phyloP scores from a whole-genome alignment of 305 asterid species.

The Fraxinus albicans region DNA sequence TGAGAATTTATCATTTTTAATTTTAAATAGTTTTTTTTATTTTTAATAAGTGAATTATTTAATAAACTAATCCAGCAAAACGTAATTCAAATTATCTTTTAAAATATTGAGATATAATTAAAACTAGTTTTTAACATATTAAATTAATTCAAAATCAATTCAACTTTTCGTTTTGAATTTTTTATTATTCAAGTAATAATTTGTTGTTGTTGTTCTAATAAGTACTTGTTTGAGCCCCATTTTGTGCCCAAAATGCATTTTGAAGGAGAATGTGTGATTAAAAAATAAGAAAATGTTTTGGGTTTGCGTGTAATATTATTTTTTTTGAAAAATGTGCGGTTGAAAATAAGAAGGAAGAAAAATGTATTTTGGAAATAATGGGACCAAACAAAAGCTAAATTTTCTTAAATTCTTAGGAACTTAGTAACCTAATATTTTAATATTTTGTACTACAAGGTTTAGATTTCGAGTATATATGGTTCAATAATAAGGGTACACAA shows the following conservation, averaged over 20 bases:
- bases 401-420: not conserved
- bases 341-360: not conserved
- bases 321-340: too few relatives aligned
- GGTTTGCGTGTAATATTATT: not conserved
- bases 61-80: not conserved
- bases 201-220: not conserved
- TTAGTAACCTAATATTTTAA: not conserved
- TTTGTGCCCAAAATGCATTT: not conserved
- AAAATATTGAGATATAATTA: not conserved
- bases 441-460: not conserved
- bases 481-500: not conserved
- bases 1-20: not conserved
- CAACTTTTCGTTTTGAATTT: not conserved
- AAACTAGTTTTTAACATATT: not conserved
- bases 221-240: not conserved
- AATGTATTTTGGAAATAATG: not conserved
- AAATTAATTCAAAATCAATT: not conserved
- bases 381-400: not conserved
- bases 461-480: not conserved
- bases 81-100: not conserved
- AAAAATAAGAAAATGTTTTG: not conserved
- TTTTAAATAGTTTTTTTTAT: not conserved
- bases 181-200: not conserved
- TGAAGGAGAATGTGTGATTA: not conserved
- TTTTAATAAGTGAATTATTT: not conserved